Base-by-base conservation (phyloP, 108 stramenopile genomes). In the Cyclotella atomus region DNA sequence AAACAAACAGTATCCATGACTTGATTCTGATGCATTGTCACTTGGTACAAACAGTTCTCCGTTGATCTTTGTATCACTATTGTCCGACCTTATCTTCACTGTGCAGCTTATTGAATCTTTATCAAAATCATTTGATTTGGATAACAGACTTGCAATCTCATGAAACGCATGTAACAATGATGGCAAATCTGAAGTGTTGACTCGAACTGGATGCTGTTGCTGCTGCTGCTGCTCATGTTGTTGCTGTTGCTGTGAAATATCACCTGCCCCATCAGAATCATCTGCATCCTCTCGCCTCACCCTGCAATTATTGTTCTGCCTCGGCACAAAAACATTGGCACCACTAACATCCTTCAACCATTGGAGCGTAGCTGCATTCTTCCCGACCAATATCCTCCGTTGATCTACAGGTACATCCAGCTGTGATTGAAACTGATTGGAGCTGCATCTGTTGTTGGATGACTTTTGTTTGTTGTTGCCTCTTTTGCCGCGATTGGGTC, bases 321-420 rank as follows among this genome's bases (percentile, higher is more conserved):
- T 66, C 21, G 66, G 75, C 33, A 76, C 75, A 23, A 68, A 68
- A 28, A 76, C 61, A 8, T 68, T 76, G 12, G 67, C 56, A 27
- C 65, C 61, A 20, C 54, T 76, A 20, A 49, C 67, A 28, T 62
- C 66, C 35, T 60, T 68, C 41, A 76, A 16, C 68, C 66, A 62
- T 21, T 54, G 61, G 16, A 76, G 45, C 19, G 66, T 76, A 24
- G 66, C n/a, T 20, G 59, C 75, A 12, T 67, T 59, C 34, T 32
- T 35, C 25, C 75, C 75, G 43, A 76, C 66, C 0, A 76, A 47
- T n/a, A 68, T 23, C 29, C 67, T 30, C 24, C 66, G 66, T 19
- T 61, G 67, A n/a, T 76, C 60, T 28, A 59, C 3, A 29, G 67
- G 67, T 17, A 76, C 62, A 17, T 68, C 19, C 2, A 76, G 55